A percentile compares a stretch with the other conserved stretches of the same genome.
Conservation (phyloP, 179 eudicot genomes). For the Gypsophila paniculata region DNA sequence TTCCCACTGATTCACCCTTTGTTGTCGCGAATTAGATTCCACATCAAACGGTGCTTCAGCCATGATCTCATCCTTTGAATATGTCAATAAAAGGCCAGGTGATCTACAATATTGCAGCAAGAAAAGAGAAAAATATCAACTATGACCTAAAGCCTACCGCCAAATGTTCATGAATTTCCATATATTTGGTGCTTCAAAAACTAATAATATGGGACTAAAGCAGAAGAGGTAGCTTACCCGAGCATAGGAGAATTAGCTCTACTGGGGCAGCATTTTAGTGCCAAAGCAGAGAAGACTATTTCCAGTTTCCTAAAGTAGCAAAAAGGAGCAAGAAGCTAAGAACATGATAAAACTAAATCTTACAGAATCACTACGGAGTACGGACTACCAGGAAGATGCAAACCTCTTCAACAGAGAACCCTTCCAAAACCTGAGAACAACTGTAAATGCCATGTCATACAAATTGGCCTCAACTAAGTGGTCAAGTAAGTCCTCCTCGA, state of each 20-base stretch:
- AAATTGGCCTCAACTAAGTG: slow-evolving; percentile 64
- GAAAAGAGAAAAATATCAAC: slow-evolving; percentile 5
- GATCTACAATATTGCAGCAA: slow-evolving; percentile 39
- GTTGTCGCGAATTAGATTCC: slow-evolving; percentile 38
- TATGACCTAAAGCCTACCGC: not conserved
- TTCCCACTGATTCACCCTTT: slow-evolving; percentile 69
- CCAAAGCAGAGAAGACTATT: slow-evolving; percentile 66
- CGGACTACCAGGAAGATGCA: slow-evolving; percentile 8
- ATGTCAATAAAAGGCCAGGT: slow-evolving; percentile 59
- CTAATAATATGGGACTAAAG: not conserved
- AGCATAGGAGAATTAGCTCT: slow-evolving; percentile 36
- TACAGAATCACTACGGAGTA: not conserved
- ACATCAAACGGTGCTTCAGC: slow-evolving; percentile 43
- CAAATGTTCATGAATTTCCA: not conserved
- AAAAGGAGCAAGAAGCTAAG: slow-evolving; percentile 11
- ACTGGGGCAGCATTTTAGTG: slow-evolving; percentile 70
- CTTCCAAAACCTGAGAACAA: slow-evolving; percentile 79
- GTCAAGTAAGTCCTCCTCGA: slow-evolving; percentile 65
- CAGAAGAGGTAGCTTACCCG: slow-evolving; percentile 43
- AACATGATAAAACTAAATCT: not conserved
- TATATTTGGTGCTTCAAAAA: not conserved
- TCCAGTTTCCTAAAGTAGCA: slow-evolving; percentile 62
- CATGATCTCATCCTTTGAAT: slow-evolving; percentile 57
- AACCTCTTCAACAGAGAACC: slow-evolving; percentile 80
- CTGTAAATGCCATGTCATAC: slow-evolving; percentile 88